Evolutionary conservation across 2,329 filamentous ascomycete genomes (phyloP), one percentile per base, ranked within the genome.

Genomic region (Cadophora malorum): DNA sequence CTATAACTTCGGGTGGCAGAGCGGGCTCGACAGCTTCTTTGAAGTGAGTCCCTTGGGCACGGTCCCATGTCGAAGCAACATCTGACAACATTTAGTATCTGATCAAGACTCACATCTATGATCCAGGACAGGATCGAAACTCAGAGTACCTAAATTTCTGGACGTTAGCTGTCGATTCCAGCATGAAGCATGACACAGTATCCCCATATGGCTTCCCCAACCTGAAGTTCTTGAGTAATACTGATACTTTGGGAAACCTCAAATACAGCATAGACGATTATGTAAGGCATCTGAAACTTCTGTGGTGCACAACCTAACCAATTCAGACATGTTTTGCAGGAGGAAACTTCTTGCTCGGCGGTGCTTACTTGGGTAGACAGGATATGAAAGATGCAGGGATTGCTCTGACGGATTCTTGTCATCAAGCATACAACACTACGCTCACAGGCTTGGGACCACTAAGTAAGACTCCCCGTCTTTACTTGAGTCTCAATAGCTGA

Each of bases 341-440:
- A 28, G 93, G 93, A 16, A 96, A 90, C 79, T 92, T 95, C 80
- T 88, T 96, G 73, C 85, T 96, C 25, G 92, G 90, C 31, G 92
- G 92, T 4, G 84, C 90, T 28, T 86, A 89, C 0, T 85, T 96
- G 47, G 78, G 83, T 60, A 80, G 85, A 25, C 59, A 55, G 9
- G 31, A 50, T 41, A 41, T 67, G 19, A 50, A 28, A 23, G 63
- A 69, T 35, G 52, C 70, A 8, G 69, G 69, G n/a, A n/a, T 68
- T n/a, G 68, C 65, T 16, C 53, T 95, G 23, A 86, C 91, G 4
- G 82, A 89, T 14, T 87, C 86, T 1, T 96, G 92, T 80, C 89
- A 88, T 77, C 86, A 86, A 38, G 92, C 91, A 0, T 96, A 96
- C 80, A 81, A 78, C 19, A 78, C 81, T 33, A 93, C 91, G 0